A percentile compares a stretch with the other conserved stretches of the same genome.
phyloP scores from a whole-genome alignment of 352 stramenopile genomes.

The Globisporangium emineosum region DNA sequence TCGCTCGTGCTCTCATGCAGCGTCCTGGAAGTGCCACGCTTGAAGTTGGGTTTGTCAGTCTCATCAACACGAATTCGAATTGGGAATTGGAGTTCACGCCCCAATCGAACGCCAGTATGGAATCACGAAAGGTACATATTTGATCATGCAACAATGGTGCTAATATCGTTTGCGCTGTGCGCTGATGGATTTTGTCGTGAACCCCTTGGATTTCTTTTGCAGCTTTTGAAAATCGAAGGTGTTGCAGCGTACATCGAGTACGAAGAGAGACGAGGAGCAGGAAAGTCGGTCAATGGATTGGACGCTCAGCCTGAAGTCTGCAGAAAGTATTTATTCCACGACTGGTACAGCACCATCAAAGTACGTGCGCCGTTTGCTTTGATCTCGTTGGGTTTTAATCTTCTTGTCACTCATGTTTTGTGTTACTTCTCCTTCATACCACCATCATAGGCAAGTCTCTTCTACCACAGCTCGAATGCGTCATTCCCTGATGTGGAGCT shows the following conservation, averaged over 20 bases:
- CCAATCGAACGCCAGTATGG: constrained; percentile 71
- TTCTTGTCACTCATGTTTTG: not conserved
- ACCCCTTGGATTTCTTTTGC: not conserved
- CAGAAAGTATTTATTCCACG: constrained; percentile 82
- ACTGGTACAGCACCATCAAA: constrained; percentile 79
- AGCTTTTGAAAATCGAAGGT: constrained; percentile 63
- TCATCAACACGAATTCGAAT: constrained; percentile 75
- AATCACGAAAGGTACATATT: constrained; percentile 70
- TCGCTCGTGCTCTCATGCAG: constrained; percentile 20
- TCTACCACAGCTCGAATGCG: constrained; percentile 75
- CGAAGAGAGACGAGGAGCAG: constrained; percentile 14
- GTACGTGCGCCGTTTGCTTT: constrained; percentile 22
- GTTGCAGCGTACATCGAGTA: constrained; percentile 79
- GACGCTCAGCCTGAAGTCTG: constrained; percentile 17
- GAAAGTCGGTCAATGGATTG: not conserved
- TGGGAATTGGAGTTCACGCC: constrained; percentile 77
- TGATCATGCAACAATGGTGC: not conserved
- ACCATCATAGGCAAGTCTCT: constrained; percentile 44
- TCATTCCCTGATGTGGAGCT: constrained; percentile 82
- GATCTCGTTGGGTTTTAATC: not conserved
- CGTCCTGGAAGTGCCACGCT: constrained; percentile 62
- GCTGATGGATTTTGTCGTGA: not conserved
- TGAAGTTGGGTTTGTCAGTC: constrained; percentile 54
- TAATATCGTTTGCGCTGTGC: not conserved
- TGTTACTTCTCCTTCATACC: not conserved